Base-by-base conservation (phyloP, 1,139 yeast species). In the Pichia sp. region DNA sequence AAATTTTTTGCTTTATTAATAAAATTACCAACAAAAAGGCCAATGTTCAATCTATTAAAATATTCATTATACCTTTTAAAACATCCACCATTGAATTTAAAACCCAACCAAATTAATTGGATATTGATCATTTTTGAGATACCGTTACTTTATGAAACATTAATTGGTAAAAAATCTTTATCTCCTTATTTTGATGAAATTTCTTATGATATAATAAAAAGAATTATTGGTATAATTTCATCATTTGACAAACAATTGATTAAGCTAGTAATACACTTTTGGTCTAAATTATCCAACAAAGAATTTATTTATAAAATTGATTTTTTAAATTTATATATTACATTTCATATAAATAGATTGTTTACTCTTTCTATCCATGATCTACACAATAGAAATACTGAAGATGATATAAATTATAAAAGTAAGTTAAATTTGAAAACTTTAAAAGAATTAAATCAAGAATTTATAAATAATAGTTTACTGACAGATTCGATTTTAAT, bases 171-270 rank as follows among this genome's bases (percentile, higher is more conserved):
- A 36, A 52, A 48, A 41, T 36, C 43, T 6, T 44, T 43, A 35
- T 61, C 71, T 0, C 71, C 75, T 0, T 84, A 80, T 53, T 70
- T 82, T 11, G 73, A 73, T 49, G 63, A 74, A 0, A 55, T 81
- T 16, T 70, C 81, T 25, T 81, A 79, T 56, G 90, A 85, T 42
- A 69, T 87, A 3, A 59, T 81, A 25, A 84, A 82, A 56, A 68
- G 90, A 41, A 64, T 78, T 3, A 65, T 86, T 34, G 95, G 95
- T 0, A 66, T 82, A 5, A 55, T 87, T 41, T 71, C 92, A 1
- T 73, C 79, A 52, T 55, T 74, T 4, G 69, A 72, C 30, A 60
- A 71, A 3, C 55, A 64, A 0, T 58, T 66, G 11, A 60, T 73
- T 3, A 74, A 73, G 35, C 72, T 73, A 52, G 58, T 83, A 31